Evolutionary conservation across 495 filamentous ascomycete genomes (phyloP).

Genomic region (Aspergillus hancockii): DNA sequence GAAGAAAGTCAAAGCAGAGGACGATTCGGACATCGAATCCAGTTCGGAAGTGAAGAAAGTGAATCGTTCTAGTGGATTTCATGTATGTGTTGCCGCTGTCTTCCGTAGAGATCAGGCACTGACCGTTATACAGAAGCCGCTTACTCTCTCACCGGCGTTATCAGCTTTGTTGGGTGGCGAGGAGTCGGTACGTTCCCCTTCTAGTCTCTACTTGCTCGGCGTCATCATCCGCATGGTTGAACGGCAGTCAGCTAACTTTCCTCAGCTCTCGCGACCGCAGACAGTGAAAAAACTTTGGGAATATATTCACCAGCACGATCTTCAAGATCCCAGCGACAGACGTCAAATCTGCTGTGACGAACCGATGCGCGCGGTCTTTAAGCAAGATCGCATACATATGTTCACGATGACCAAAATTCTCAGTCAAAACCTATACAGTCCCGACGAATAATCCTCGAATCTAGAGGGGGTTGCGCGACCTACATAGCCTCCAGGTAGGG

Average conservation of each 20-base stretch:
- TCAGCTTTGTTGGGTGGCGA: conserved; percentile 65
- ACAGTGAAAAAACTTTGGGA: conserved; percentile 95
- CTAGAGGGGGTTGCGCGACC: not conserved
- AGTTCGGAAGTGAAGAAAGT: conserved; percentile 64
- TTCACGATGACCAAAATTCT: conserved; percentile 94
- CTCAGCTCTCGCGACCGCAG: conserved; percentile 84
- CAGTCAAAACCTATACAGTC: conserved; percentile 64
- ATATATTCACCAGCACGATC: conserved; percentile 81
- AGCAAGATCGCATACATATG: conserved; percentile 90
- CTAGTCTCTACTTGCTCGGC: not conserved
- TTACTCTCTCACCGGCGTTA: conserved; percentile 65
- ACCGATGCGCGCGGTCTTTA: conserved; percentile 84
- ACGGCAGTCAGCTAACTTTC: conserved; percentile 11
- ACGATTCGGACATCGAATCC: conserved; percentile 74
- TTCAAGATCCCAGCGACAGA: conserved; percentile 89
- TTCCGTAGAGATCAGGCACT: conserved; percentile 1
- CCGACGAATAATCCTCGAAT: conserved; percentile 53
- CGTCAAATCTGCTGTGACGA: conserved; percentile 94
- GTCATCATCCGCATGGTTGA: not conserved
- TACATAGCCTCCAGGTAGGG: conserved; percentile 4
- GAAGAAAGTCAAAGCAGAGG: conserved; percentile 72
- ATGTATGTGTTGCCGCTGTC: conserved; percentile 47
- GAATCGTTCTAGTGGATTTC: conserved; percentile 67
- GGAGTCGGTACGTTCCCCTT: conserved; percentile 48
- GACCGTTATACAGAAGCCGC: conserved; percentile 54